Evolutionary conservation across 768 basidiomycete genomes (phyloP), one percentile per base, ranked within the genome.

Genomic region (Rhodotorula babjevae): DNA sequence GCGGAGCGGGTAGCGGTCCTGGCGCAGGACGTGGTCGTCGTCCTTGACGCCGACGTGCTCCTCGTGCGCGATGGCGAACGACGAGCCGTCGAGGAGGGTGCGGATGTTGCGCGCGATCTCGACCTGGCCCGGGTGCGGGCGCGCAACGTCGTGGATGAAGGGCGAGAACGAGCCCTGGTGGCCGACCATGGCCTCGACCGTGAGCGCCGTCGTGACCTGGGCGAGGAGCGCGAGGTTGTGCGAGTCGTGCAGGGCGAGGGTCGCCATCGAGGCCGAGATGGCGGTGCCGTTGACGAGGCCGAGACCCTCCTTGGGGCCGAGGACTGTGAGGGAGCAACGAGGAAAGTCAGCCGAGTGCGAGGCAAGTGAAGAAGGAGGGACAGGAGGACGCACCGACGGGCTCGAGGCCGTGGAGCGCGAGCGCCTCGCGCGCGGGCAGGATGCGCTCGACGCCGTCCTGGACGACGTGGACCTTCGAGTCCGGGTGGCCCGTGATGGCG

Each of bases 51-150:
- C 86, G 50, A 88, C 85, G 77, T 93, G 91, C 67, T 87, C 84
- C 72, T 91, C 90, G n/a, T 86, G 81, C n/a, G 82, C 83, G n/a
- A 84, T 80, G 50, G 90, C 90, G 66, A 92, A 86, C 36, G 84
- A 84, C 79, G 87, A 88, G 18, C 85, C 90, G 27, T 87, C 84
- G 21, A 93, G 73, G n/a, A 93, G 82, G 63, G 85, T 82, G 83
- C 86, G 86, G 49, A 93, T 86, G 66, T 86, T 87, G 74, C 83
- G 85, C 6, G 89, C 91, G 3, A 84, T 85, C 79, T 92, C 90
- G 59, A 93, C 85, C 82, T 92, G 91, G 64, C 91, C 91, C 11
- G 90, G 88, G 80, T 93, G 92, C 14, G 92, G 92, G 18, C 92
- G 87, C 25, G 88, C 86, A 36, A 77, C 67, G 56, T 85, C 84